These are phyloP conservation scores for Clitoria ternatea DNA, from an alignment of 306 rosid species.

Conservation along the genomic window DNA sequence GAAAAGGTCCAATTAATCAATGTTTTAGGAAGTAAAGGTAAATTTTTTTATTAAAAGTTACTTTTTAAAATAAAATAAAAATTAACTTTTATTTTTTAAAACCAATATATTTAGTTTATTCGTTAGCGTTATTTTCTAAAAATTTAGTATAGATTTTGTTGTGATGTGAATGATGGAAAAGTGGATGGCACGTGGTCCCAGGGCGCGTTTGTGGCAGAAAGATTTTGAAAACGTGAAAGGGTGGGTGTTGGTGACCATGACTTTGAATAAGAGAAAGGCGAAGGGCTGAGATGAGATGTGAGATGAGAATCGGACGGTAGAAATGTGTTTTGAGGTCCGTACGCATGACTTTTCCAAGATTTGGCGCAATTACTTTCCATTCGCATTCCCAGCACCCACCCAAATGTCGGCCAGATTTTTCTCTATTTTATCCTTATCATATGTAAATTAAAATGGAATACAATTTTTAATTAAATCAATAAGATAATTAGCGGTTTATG, in stretches of 20 bases:
- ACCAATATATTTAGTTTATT: too few relatives aligned
- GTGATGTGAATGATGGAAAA: background rate
- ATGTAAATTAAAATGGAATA: too few relatives aligned
- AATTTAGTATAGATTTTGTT: too few relatives aligned
- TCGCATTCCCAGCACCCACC: background rate
- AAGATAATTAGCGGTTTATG: too few relatives aligned
- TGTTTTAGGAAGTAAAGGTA: too few relatives aligned
- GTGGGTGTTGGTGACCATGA: background rate
- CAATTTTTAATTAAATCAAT: too few relatives aligned
- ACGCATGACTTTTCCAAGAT: conserved; percentile 36
- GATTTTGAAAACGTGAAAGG: conserved; percentile 3
- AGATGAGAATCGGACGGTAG: background rate
- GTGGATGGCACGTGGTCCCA: background rate
- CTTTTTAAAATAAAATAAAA: too few relatives aligned
- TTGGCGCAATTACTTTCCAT: conserved; percentile 26
- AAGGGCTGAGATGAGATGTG: background rate
- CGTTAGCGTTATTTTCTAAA: too few relatives aligned
- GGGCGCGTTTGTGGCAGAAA: background rate
- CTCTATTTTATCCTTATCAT: background rate
- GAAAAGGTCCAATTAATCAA: too few relatives aligned
- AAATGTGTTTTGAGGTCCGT: background rate
- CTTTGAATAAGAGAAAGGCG: background rate
- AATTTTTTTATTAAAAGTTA: too few relatives aligned
- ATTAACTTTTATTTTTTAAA: too few relatives aligned
- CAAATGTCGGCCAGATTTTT: conserved; percentile 44